Evolutionary conservation across 495 filamentous ascomycete species (phyloP), one percentile per base, ranked within the genome.

Genomic region (Neurospora sp.): DNA sequence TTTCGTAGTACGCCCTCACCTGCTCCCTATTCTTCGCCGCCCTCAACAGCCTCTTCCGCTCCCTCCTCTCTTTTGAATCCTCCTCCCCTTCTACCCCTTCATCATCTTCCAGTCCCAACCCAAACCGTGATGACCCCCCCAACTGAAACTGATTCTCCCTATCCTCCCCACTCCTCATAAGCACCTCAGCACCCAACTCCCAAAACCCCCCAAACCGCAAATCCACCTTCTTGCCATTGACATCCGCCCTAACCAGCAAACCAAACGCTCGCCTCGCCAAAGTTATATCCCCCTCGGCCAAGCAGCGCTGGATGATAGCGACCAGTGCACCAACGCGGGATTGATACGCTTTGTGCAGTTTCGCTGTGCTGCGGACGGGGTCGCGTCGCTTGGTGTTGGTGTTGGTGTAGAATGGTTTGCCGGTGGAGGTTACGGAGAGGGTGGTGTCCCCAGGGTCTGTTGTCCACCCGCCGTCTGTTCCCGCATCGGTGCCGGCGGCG

Each of bases 141-240:
- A 31, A 31, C 27, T 31, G 27, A 31, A 31, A 31, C 27, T 31
- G 27, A 31, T 31, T 41, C 40, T 12, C 40, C 8, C 61, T 17
- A 16, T 39, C 42, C 71, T 83, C 82, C n/a, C 80, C 80, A 38
- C 81, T 80, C 14, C 82, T 73, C 76, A 82, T 76, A 8, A 86
- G 74, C 22, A 85, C 79, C 78, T 85, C 83, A 0, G 80, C 79
- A 0, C 84, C 84, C 20, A 84, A 22, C 22, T 80, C 78, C 84
- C 84, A 86, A 31, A 78, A 75, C 69, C 82, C 69, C 20, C 80
- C 75, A 2, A 69, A 72, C 22, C 83, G 75, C 71, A 85, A 45
- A 35, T 86, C 83, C 14, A 86, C 76, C 16, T 69, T 71, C 69
- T 40, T 70, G 0, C 79, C 79, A 65, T 76, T 69, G 5, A 81